Conservation (phyloP, 1,139 yeast species). For the Candida labiduridarum region DNA sequence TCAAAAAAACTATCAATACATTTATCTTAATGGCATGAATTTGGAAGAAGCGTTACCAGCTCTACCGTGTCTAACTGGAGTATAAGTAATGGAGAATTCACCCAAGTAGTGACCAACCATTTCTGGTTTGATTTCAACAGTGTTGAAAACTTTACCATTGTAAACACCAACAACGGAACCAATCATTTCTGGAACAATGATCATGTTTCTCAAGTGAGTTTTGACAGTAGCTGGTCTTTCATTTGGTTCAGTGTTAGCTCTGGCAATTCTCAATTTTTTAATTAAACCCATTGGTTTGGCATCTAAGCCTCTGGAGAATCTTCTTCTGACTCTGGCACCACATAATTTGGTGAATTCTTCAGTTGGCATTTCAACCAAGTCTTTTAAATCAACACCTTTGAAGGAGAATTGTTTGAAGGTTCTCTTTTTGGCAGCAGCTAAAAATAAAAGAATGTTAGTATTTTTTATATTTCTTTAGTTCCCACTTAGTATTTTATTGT, state of each 20-base stretch:
- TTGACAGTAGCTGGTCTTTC: slow-evolving; percentile 98
- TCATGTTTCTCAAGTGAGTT: slow-evolving; percentile 99
- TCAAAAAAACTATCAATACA: slow-evolving; percentile 1
- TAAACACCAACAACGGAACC: slow-evolving; percentile 98
- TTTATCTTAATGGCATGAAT: slow-evolving; percentile 69
- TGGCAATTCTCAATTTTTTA: slow-evolving; percentile 98
- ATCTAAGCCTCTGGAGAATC: slow-evolving; percentile 97
- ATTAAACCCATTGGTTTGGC: slow-evolving; percentile 95
- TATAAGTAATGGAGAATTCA: slow-evolving; percentile 99
- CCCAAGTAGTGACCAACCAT: slow-evolving; percentile 99
- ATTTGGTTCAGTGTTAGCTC: slow-evolving; percentile 86
- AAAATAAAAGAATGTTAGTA: slow-evolving; percentile 31
- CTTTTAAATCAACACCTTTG: slow-evolving; percentile 98
- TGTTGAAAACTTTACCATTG: slow-evolving; percentile 99
- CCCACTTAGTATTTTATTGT: not conserved
- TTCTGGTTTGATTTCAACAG: slow-evolving; percentile 98
- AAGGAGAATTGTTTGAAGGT: slow-evolving; percentile 94
- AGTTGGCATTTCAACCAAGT: slow-evolving; percentile 90
- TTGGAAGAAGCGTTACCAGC: slow-evolving; percentile 93
- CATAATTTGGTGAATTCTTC: slow-evolving; percentile 97
- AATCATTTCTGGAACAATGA: slow-evolving; percentile 99
- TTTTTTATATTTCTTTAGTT: not conserved
- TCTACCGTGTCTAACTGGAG: slow-evolving; percentile 99
- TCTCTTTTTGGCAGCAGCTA: slow-evolving; percentile 82
- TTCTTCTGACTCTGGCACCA: slow-evolving; percentile 99